phyloP scores from a whole-genome alignment of 2,329 filamentous ascomycete genomes.

The Claviceps sp. region DNA sequence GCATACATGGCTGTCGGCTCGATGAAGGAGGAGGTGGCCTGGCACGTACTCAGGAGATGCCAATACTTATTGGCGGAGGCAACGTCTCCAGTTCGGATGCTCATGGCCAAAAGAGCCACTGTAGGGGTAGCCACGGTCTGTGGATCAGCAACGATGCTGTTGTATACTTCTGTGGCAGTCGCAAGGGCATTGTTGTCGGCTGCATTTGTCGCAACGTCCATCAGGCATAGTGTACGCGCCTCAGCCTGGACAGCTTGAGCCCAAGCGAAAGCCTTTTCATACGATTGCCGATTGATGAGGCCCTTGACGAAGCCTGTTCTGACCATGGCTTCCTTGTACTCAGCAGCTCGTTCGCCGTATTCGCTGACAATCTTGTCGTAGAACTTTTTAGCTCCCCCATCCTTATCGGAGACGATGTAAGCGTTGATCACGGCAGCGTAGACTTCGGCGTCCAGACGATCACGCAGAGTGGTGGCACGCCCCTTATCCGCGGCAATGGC shows the following conservation, averaged over 20 bases:
- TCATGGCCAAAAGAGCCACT: constrained; percentile 74
- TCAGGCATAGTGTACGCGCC: constrained; percentile 50
- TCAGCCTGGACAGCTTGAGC: constrained; percentile 50
- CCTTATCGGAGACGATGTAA: constrained; percentile 69
- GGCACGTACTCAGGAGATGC: constrained; percentile 52
- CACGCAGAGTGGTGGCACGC: constrained; percentile 48
- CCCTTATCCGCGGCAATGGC: constrained; percentile 77
- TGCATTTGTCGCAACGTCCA: constrained; percentile 59
- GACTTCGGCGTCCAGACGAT: constrained; percentile 68
- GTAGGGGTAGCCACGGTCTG: constrained; percentile 43
- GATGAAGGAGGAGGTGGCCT: constrained; percentile 53
- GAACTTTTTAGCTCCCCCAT: constrained; percentile 73
- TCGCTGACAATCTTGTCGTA: constrained; percentile 61
- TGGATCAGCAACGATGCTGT: constrained; percentile 39
- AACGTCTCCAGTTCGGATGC: constrained; percentile 70
- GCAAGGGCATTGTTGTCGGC: constrained; percentile 65
- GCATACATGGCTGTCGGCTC: constrained; percentile 87
- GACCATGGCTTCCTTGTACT: constrained; percentile 60
- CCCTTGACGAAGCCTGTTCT: constrained; percentile 66
- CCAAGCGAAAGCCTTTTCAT: constrained; percentile 61
- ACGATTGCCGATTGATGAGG: constrained; percentile 55
- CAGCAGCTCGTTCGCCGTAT: constrained; percentile 42
- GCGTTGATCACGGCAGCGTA: constrained; percentile 88
- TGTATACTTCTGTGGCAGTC: constrained; percentile 55
- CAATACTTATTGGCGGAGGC: constrained; percentile 67